Evolutionary conservation across 148 eudicot genomes (phyloP), one percentile per base, ranked within the genome.

Genomic region (Fagopyrum homotropicum): DNA sequence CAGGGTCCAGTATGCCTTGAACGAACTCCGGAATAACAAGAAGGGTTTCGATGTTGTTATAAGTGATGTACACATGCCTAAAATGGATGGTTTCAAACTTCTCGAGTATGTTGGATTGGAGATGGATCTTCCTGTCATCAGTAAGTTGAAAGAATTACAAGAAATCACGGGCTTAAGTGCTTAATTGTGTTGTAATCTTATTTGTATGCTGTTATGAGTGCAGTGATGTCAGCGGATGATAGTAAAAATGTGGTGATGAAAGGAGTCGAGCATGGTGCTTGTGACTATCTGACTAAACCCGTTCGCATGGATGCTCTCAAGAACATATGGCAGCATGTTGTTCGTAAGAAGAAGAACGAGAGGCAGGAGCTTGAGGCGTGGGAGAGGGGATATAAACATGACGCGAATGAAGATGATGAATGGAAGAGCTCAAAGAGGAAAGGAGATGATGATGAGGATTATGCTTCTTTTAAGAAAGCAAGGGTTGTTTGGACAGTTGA

Each of bases 41-140:
- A 92, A 89, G 71, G 94, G 97, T 30, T 96, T 85, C 73, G 98
- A 96, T 80, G 92, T 96, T 15, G 99, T 96, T 61, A 92, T 96
- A 54, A 96, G 99, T 74, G 99, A 96, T 81, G 99, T 96, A 66
- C 93, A 92, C 87, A 96, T 96, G 99, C 99, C 99, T 54, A 97
- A 96, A 72, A 96, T 96, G 98, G 98, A 96, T 79, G 99, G 99
- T 44, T 96, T 96, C 73, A 96, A 85, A 79, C 99, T 96, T 83
- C 89, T 96, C 9, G 99, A 96, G 84, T 96, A 90, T 61, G 99
- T 96, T 70, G 99, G 99, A 73, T 92, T 96, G n/a, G 99, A 96
- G 73, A 90, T 96, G 97, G 99, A 96, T 86, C 97, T 96, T 75
- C 99, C 99, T 54, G 99, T 96, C 63, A 96, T 96, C 35, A 92